A percentile compares a stretch with the other conserved stretches of the same genome.
These are phyloP conservation scores for Fusarium brachygibbosum DNA, from an alignment of 2,329 filamentous ascomycete genomes.

Conservation along the genomic window DNA sequence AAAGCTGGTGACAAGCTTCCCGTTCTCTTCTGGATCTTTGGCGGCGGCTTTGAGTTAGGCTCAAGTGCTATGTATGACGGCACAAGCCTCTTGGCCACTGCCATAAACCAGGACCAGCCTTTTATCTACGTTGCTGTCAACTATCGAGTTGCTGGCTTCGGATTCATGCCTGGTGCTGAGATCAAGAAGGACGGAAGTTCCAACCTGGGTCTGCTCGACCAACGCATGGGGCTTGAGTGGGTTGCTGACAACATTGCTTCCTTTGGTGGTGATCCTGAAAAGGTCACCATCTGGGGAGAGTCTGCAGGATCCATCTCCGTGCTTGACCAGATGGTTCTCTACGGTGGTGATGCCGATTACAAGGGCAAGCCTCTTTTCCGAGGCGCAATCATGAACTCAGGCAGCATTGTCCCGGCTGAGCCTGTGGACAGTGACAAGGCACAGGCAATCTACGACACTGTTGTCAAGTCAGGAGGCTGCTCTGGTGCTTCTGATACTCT, in stretches of 20 bases:
- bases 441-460: slow-evolving; percentile 73
- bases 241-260: slow-evolving; percentile 80
- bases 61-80: slow-evolving; percentile 67
- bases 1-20: slow-evolving; percentile 69
- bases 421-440: slow-evolving; percentile 75
- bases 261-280: slow-evolving; percentile 84
- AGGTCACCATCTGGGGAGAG: slow-evolving; percentile 85
- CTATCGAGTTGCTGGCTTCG: slow-evolving; percentile 81
- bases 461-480: slow-evolving; percentile 74
- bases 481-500: slow-evolving; percentile 68
- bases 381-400: slow-evolving; percentile 83
- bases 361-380: slow-evolving; percentile 82
- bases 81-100: slow-evolving; percentile 60
- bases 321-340: slow-evolving; percentile 81
- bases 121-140: slow-evolving; percentile 83
- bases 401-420: slow-evolving; percentile 71
- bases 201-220: slow-evolving; percentile 80
- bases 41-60: slow-evolving; percentile 73
- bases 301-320: slow-evolving; percentile 80
- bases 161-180: slow-evolving; percentile 78
- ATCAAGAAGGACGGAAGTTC: slow-evolving; percentile 74
- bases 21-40: slow-evolving; percentile 79
- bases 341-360: slow-evolving; percentile 79
- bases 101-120: slow-evolving; percentile 61
- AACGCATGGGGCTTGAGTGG: slow-evolving; percentile 80